phyloP scores from a whole-genome alignment of 106 monocot genomes.

The Vanilla planifolia region DNA sequence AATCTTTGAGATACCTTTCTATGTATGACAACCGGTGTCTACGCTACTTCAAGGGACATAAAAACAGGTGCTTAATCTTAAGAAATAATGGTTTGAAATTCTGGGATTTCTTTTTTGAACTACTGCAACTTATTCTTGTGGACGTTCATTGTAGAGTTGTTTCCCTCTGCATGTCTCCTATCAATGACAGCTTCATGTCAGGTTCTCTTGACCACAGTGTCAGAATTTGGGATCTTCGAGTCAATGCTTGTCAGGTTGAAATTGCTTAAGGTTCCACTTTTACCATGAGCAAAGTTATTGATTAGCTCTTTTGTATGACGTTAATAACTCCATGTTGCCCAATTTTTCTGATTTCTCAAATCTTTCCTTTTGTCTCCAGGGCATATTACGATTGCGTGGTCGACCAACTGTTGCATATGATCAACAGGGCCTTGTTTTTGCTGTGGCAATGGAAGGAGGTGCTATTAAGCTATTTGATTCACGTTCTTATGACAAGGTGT shows the following conservation, averaged over 20 bases:
- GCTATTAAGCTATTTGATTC: constrained; percentile 98
- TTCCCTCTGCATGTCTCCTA: constrained; percentile 97
- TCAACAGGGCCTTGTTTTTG: constrained; percentile 99
- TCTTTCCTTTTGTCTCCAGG: constrained; percentile 46
- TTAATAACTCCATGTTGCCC: background rate
- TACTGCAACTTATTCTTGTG: constrained; percentile 3
- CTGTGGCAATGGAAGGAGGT: constrained; percentile 99
- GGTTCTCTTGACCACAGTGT: constrained; percentile 96
- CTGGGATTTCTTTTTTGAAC: background rate
- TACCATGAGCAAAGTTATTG: background rate
- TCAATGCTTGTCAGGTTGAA: constrained; percentile 97
- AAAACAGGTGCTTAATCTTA: constrained; percentile 49
- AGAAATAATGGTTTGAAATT: constrained; percentile 3
- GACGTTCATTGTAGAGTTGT: constrained; percentile 57
- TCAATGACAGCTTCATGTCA: constrained; percentile 99
- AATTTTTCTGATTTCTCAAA: constrained; percentile 16
- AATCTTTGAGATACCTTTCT: constrained; percentile 83
- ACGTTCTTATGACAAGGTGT: constrained; percentile 95
- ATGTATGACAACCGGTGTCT: constrained; percentile 96
- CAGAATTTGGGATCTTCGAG: constrained; percentile 97
- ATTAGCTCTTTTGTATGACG: background rate
- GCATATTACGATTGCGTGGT: constrained; percentile 78
- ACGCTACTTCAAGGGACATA: constrained; percentile 99
- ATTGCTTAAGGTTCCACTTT: background rate
- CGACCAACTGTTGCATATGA: constrained; percentile 97